A percentile compares a stretch with the other conserved stretches of the same genome.
These are phyloP conservation scores for Musa itinerans DNA, from an alignment of 176 grass and related monocot species.

Conservation along the genomic window DNA sequence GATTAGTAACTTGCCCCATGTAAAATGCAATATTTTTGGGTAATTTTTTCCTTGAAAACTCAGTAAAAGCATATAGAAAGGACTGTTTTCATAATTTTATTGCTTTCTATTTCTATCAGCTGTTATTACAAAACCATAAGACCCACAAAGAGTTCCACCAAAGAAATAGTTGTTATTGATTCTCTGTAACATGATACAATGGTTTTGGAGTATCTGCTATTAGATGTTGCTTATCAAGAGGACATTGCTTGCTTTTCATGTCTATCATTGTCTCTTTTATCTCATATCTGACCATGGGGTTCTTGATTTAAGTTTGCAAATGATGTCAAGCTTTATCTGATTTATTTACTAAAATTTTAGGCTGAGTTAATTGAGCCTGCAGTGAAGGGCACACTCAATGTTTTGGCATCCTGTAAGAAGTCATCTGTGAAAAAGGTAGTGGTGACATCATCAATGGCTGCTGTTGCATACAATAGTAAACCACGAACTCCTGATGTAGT, in stretches of 20 bases:
- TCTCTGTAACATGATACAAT: neutral
- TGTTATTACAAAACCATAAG: too few species aligned
- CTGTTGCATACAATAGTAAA: conserved; percentile 8
- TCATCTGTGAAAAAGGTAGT: conserved; percentile 28
- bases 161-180: neutral
- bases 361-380: conserved; percentile 28
- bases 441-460: conserved; percentile 32
- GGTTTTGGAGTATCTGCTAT: neutral
- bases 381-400: conserved; percentile 32
- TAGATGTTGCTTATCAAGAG: too few species aligned
- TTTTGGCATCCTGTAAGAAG: conserved; percentile 21
- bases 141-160: too few species aligned
- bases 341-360: conserved; percentile 12
- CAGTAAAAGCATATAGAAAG: too few species aligned
- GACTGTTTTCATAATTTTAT: too few species aligned
- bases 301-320: neutral
- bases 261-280: neutral
- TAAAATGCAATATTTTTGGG: too few species aligned
- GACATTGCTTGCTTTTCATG: neutral
- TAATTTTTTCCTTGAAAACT: too few species aligned
- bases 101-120: too few species aligned
- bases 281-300: neutral
- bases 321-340: neutral
- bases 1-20: too few species aligned
- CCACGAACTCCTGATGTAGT: conserved; percentile 28